Percentiles rank a stretch among this genome's conserved stretches.
phyloP scores from a whole-genome alignment of 2,329 filamentous ascomycete genomes.

The Neobulgaria alba region DNA sequence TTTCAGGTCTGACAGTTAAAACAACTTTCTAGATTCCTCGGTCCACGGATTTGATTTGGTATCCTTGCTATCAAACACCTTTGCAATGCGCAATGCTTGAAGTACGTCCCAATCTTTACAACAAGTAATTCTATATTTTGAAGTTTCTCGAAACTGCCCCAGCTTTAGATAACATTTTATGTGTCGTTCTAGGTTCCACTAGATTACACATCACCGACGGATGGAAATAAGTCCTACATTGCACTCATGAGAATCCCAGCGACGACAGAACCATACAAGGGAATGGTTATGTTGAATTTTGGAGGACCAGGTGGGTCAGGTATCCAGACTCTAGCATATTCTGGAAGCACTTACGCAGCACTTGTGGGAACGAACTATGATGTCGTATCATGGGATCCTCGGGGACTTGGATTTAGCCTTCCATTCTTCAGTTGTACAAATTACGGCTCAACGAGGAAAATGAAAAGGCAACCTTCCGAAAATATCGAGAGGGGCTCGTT shows the following conservation, averaged over 20 bases:
- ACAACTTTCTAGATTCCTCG: too few relatives aligned
- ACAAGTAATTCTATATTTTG: too few relatives aligned
- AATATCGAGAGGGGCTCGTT: neutral
- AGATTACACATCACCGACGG: conserved; percentile 7
- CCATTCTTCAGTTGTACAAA: conserved; percentile 23
- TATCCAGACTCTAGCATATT: too few relatives aligned
- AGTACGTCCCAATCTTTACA: too few relatives aligned
- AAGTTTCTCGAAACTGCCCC: too few relatives aligned
- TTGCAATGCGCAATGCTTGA: conserved; percentile 17
- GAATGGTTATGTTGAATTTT: conserved; percentile 11
- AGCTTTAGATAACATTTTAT: too few relatives aligned
- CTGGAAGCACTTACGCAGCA: too few relatives aligned
- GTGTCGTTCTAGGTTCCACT: conserved; percentile 6
- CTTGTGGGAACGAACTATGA: conserved; percentile 38
- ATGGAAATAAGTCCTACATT: conserved; percentile 2
- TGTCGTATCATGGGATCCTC: conserved; percentile 42
- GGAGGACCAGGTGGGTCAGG: conserved; percentile 8
- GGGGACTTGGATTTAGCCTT: conserved; percentile 29
- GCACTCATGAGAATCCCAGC: conserved; percentile 5
- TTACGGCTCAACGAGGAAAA: conserved; percentile 32
- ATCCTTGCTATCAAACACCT: conserved; percentile 13
- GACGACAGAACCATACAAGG: conserved; percentile 2
- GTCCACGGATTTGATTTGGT: conserved; percentile 12
- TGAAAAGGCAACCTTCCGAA: neutral
- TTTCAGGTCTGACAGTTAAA: too few relatives aligned